Base-by-base conservation (phyloP, 75 land plant genomes). In the Selaginella tamariscina region DNA sequence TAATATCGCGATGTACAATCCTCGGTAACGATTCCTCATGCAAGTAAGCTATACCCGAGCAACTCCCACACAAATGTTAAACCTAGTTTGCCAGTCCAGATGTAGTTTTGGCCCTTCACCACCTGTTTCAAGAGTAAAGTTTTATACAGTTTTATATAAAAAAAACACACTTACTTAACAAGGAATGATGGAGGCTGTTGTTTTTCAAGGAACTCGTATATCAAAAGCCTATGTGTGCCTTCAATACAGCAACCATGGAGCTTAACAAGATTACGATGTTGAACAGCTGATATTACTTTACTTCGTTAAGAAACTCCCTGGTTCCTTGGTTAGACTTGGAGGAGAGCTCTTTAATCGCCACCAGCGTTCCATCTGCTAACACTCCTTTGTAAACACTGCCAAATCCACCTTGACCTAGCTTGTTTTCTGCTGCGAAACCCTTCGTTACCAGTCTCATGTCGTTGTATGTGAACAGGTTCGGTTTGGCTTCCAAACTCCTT, bases 211-310 rank as follows among this genome's bases (percentile, higher is more conserved):
- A 59, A 59, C 62, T 59, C 62, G 8, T 23, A 59, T 9, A 59
- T 26, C 21, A 59, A 27, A 59, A 59, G 8, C 8, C 62, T 5
- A 59, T 59, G 62, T 5, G n/a, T 26, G 8, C 62, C 62, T 26
- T 59, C 62, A 59, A 59, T 59, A 23, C 62, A 59, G 62, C 62
- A 59, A 23, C 62, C 62, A 59, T 23, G 62, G 8, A 59, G 26
- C 26, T 59, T 59, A 21, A 59, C 62, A 8, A 59, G 26, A 59
- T 26, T 59, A 59, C 62, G 62, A 59, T 59, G 62, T 59, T 59
- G 21, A 23, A 59, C 62, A 21, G 62, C 23, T 8, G 62, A 59
- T 5, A 59, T 59, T 2, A 59, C 62, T 2, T 26, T 59, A 59
- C 62, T 59, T 59, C 62, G 26, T 59, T 59, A 2, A 59, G 21